phyloP scores from a whole-genome alignment of 2,329 filamentous ascomycete genomes.

The Dothidotthia symphoricarpi region DNA sequence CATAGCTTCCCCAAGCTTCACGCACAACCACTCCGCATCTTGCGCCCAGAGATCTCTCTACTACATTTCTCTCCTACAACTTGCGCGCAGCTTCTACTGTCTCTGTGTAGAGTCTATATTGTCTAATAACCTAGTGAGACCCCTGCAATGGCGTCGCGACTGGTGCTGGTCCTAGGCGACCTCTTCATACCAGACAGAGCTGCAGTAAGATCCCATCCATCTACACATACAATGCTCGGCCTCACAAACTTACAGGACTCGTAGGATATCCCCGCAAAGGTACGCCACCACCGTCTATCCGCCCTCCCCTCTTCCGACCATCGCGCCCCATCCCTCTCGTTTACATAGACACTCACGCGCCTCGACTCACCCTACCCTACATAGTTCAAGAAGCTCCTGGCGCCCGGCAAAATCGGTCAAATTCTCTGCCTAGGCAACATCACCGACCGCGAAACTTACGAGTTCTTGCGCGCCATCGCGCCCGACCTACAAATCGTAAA shows the following conservation, averaged over 20 bases:
- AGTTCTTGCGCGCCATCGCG: constrained; percentile 56
- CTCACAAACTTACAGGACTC: constrained; percentile 40
- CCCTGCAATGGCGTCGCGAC: constrained; percentile 42
- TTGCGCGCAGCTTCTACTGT: too few relatives aligned
- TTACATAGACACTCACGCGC: constrained; percentile 3
- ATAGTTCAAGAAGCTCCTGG: constrained; percentile 56
- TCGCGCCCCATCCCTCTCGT: constrained; percentile 1
- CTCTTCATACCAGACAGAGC: constrained; percentile 47
- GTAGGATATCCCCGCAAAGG: constrained; percentile 46
- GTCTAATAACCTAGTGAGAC: too few relatives aligned
- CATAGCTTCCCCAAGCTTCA: constrained; percentile 11
- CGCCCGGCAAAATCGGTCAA: constrained; percentile 59
- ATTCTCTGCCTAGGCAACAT: constrained; percentile 60
- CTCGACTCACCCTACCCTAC: constrained; percentile 5
- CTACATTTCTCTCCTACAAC: too few relatives aligned
- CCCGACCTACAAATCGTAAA: constrained; percentile 68
- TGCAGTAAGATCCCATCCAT: constrained; percentile 31
- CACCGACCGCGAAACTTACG: constrained; percentile 57
- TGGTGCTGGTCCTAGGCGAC: constrained; percentile 45
- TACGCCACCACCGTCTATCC: constrained; percentile 18
- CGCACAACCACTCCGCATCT: not conserved
- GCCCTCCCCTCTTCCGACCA: not conserved
- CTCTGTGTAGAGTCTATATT: too few relatives aligned
- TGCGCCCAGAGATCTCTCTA: too few relatives aligned
- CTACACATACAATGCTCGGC: constrained; percentile 16